These are phyloP conservation scores for Aspergillus terreus DNA, from an alignment of 2,329 filamentous ascomycete genomes.

Conservation along the genomic window DNA sequence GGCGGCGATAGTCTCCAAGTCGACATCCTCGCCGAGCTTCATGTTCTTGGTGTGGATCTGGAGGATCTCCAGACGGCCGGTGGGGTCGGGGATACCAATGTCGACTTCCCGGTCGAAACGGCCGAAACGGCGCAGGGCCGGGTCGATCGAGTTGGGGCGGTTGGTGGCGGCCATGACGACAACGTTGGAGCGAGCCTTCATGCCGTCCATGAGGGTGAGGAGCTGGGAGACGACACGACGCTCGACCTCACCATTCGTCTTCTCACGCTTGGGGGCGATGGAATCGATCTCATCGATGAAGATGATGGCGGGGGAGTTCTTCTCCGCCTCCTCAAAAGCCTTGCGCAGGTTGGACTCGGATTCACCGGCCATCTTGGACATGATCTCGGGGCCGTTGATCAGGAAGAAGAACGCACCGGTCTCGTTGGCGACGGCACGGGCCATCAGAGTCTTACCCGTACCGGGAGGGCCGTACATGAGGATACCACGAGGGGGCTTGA, in stretches of 20 bases:
- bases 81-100: constrained; percentile 96
- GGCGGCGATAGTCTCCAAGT: constrained; percentile 91
- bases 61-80: constrained; percentile 96
- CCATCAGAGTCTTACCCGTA: constrained; percentile 99
- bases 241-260: constrained; percentile 99
- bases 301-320: constrained; percentile 98
- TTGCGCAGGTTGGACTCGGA: constrained; percentile 97
- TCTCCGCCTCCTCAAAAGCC: constrained; percentile 99
- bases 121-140: constrained; percentile 93
- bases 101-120: constrained; percentile 99
- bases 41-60: constrained; percentile 99
- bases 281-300: constrained; percentile 99
- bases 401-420: constrained; percentile 99
- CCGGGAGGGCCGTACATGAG: constrained; percentile 93
- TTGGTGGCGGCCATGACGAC: constrained; percentile 99
- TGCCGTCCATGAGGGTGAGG: constrained; percentile 96
- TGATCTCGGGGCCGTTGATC: constrained; percentile 98
- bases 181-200: constrained; percentile 98
- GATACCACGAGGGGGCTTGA: constrained; percentile 98
- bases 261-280: constrained; percentile 98
- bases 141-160: constrained; percentile 97
- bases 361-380: constrained; percentile 99
- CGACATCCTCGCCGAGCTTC: constrained; percentile 96
- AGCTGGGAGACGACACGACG: constrained; percentile 97
- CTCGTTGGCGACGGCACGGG: constrained; percentile 96